Evolutionary conservation across 2,329 filamentous ascomycete species (phyloP).

Genomic region (Escovopsis sp.): DNA sequence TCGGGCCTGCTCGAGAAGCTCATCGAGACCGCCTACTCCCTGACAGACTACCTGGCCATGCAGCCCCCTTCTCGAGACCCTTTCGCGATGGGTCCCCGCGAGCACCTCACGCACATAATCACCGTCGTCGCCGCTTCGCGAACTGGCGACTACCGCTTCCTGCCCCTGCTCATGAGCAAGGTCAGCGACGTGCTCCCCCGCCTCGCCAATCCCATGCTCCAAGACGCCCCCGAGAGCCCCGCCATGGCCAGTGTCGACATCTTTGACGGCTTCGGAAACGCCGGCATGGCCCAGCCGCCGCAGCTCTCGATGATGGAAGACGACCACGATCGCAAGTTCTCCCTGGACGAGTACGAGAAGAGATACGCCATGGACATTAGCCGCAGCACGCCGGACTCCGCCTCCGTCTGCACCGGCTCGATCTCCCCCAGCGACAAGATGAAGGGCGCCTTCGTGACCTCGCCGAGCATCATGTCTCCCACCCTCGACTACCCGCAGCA

Average conservation of each 20-base stretch:
- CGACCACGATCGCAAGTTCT: conserved; percentile 33
- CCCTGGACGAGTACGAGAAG: conserved; percentile 28
- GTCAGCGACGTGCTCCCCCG: conserved; percentile 56
- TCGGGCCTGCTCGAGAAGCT: conserved; percentile 67
- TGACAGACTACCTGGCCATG: conserved; percentile 58
- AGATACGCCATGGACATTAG: conserved; percentile 23
- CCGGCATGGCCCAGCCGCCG: conserved; percentile 41
- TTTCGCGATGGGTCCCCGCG: conserved; percentile 53
- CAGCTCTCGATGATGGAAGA: conserved; percentile 30
- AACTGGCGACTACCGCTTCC: conserved; percentile 61
- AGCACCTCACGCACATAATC: conserved; percentile 57
- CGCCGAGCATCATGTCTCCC: conserved; percentile 38
- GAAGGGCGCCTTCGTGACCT: conserved; percentile 36
- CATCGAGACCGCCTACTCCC: conserved; percentile 58
- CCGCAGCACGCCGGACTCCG: conserved; percentile 20
- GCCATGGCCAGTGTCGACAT: conserved; percentile 43
- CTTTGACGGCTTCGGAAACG: conserved; percentile 51
- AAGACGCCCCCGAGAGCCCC: conserved; percentile 40
- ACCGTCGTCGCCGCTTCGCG: conserved; percentile 55
- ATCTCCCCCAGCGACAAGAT: conserved; percentile 22
- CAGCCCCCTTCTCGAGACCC: conserved; percentile 45
- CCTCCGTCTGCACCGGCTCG: conserved; percentile 15
- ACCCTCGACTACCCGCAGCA: conserved; percentile 32
- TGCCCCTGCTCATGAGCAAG: conserved; percentile 64
- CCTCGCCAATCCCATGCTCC: conserved; percentile 44